Conservation (phyloP, 805 yeast genomes). For the Metschnikowia similis region DNA sequence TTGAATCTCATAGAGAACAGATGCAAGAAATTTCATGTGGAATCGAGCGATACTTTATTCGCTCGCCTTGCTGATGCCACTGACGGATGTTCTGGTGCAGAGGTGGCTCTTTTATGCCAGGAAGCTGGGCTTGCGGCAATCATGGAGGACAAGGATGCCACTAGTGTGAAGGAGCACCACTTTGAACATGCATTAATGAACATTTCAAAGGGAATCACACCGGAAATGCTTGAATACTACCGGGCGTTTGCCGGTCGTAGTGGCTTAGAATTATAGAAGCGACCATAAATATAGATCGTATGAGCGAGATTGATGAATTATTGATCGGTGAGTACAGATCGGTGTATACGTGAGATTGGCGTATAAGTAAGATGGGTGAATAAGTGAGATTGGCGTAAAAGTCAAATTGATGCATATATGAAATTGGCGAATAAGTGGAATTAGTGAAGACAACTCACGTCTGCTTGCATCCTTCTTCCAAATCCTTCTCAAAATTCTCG, state of each 20-base stretch:
- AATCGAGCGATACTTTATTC: constrained; percentile 39
- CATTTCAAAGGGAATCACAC: constrained; percentile 74
- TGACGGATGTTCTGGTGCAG: constrained; percentile 96
- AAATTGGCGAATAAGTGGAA: not conserved
- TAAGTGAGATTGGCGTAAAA: not conserved
- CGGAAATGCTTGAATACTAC: constrained; percentile 79
- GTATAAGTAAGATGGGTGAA: not conserved
- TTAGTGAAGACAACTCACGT: constrained; percentile 6
- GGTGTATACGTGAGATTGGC: no score
- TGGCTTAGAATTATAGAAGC: constrained; percentile 24
- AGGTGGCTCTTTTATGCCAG: constrained; percentile 84
- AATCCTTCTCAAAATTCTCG: constrained; percentile 45
- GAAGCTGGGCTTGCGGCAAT: constrained; percentile 96
- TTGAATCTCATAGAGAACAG: constrained; percentile 70
- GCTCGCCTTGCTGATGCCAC: constrained; percentile 55
- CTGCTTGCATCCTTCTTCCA: constrained; percentile 58
- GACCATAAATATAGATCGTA: not conserved
- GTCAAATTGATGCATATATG: not conserved
- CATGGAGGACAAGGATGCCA: constrained; percentile 64
- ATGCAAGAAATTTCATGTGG: constrained; percentile 59
- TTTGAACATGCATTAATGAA: constrained; percentile 66
- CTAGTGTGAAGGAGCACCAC: constrained; percentile 56
- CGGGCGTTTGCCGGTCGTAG: constrained; percentile 45
- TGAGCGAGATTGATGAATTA: not conserved
- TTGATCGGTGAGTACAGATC: not conserved